Evolutionary conservation across 495 filamentous ascomycete genomes (phyloP), one percentile per base, ranked within the genome.

Genomic region (Trichoderma gamsii): DNA sequence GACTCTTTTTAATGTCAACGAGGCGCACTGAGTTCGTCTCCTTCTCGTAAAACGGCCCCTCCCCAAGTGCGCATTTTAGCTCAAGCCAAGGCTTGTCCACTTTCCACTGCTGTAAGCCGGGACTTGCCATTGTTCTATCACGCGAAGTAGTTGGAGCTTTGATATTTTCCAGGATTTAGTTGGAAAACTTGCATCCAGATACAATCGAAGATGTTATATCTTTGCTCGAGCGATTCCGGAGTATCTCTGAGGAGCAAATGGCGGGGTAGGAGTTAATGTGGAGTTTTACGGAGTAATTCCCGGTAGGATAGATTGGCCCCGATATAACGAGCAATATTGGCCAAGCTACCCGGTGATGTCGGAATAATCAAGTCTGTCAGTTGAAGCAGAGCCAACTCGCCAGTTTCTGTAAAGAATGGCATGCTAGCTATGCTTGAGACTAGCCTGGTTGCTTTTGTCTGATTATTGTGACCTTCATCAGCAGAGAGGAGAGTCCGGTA

Each of bases 1-100:
- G 86, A 74, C 89, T 82, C 69, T 91, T 85, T 77, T 88, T 91
- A 77, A 97, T 95, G 79, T 98, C 93, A 69, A 97, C 87, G 77
- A 95, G 97, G 70, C 93, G 91, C 49, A 97, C 85, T 69, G 85
- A 86, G 71, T 92, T 84, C 51, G 83, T 87, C 27, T 77, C 77
- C 35, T 81, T 75, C 73, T 95, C 90, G 77, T 89, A 91, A 80
- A 85, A 92, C 16, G 93, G 93, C 2, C 87, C 94, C 79, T 97
- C 93, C 68, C 92, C 90, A 35, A 97, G 82, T 16, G 80, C 82
- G 75, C 90, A 93, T 66, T 89, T 81, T 66, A 89, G 80, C 69
- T 90, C 79, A 61, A 97, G 78, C 78, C 89, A 96, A 29, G 93
- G 91, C 87, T 92, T 74, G 41, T 74, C 76, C 71, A 80, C 77